Evolutionary conservation across 306 rosid genomes (phyloP).

Genomic region (Rosa multiflora): DNA sequence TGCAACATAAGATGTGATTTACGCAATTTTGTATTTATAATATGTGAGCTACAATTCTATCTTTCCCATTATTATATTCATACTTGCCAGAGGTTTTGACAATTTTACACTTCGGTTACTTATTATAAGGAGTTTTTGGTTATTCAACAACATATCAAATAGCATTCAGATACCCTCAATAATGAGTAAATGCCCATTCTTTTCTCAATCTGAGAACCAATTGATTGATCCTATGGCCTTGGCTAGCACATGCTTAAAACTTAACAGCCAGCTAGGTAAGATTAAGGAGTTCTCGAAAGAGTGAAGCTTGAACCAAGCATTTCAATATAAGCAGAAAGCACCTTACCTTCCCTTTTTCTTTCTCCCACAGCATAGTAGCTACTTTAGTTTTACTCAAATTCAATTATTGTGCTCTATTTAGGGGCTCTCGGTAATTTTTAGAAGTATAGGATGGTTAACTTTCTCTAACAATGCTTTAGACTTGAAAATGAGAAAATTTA

Average conservation of each 20-base stretch:
- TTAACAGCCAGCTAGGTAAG: not conserved
- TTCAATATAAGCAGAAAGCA: not conserved
- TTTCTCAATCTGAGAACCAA: not conserved
- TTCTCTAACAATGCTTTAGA: not conserved
- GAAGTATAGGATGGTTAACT: not conserved
- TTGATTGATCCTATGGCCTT: slow-evolving; percentile 4
- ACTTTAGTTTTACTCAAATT: not conserved
- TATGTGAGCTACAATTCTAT: not conserved
- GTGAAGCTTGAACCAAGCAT: not conserved
- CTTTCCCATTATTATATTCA: not conserved
- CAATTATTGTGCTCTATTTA: not conserved
- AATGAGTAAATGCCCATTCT: not conserved
- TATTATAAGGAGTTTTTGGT: not conserved
- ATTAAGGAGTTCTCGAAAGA: not conserved
- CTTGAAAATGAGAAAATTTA: not conserved
- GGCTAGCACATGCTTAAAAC: not conserved
- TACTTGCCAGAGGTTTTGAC: not conserved
- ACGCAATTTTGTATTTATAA: not conserved
- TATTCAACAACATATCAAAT: not conserved
- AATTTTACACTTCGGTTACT: not conserved
- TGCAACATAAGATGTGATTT: not conserved
- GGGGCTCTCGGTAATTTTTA: not conserved
- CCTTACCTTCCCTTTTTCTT: not conserved
- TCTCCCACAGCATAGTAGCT: not conserved
- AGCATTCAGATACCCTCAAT: not conserved